phyloP scores from a whole-genome alignment of 2,329 filamentous ascomycete species.

The Erysiphe pisi region DNA sequence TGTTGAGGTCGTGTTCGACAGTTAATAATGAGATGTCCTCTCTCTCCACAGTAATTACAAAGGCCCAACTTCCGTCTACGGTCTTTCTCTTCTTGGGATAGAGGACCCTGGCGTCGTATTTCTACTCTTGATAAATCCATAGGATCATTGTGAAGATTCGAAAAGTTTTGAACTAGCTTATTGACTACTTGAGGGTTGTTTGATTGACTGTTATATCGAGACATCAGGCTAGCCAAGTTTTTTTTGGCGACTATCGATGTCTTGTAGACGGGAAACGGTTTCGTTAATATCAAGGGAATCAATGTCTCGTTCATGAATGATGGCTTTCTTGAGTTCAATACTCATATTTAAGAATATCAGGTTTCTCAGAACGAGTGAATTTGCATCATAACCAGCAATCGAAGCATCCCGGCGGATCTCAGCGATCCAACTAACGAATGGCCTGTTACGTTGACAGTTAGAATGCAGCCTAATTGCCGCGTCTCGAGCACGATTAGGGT shows the following conservation, averaged over 20 bases:
- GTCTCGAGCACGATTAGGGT: background rate
- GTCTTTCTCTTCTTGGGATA: background rate
- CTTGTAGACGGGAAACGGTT: background rate
- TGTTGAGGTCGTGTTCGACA: no score
- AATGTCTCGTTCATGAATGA: slow-evolving; percentile 6
- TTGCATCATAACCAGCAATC: background rate
- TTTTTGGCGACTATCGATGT: slow-evolving; percentile 20
- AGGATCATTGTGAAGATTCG: no score
- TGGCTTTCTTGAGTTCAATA: slow-evolving; percentile 5
- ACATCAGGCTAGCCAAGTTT: no score
- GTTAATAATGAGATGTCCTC: background rate
- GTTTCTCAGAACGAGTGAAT: background rate
- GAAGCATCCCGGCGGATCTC: background rate
- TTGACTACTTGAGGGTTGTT: no score
- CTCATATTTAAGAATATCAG: background rate
- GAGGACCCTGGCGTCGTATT: background rate
- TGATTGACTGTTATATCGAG: no score
- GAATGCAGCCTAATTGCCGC: background rate
- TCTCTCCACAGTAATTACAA: background rate
- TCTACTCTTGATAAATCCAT: no score
- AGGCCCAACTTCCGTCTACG: background rate
- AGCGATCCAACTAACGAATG: background rate
- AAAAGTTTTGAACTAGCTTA: no score
- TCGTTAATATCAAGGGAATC: background rate
- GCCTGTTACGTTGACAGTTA: background rate